Base-by-base conservation (phyloP, 495 filamentous ascomycete genomes). In the Lasiosphaeria ovina region DNA sequence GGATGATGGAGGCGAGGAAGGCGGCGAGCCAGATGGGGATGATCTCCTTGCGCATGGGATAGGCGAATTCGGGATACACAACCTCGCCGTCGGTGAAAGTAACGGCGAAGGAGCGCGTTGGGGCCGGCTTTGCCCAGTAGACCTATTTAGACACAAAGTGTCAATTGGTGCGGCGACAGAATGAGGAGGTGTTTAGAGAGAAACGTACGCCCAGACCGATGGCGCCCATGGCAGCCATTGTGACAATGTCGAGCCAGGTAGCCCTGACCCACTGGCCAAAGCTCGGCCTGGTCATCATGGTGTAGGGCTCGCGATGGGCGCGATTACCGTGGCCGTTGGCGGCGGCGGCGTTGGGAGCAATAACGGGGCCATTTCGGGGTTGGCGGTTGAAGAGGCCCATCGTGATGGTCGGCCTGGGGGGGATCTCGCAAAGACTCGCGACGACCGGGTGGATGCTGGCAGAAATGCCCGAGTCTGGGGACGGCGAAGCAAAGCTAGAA, bases 21-120 rank as follows among this genome's bases (percentile, higher is more conserved):
- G 83, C 86, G 7, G 84, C 80, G 0, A 75, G 68, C 70, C 79
- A 81, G 64, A 86, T 87, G 31, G 87, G 83, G 9, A 89, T 70
- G 62, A 87, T 83, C 69, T 87, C 83, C 44, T 81, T 82, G 62
- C 83, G 79, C 54, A 81, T 66, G 0, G 86, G 86, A 63, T 86
- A 85, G 52, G 85, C 83, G 62, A 87, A 83, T 55, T 84, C 64
- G 0, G 85, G 84, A 61, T 83, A 83, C 47, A 87, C 78, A 12
- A 87, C 70, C 60, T 85, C 77, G 59, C 82, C 81, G 54, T 87
- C 81, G 17, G 76, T 66, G 66, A 84, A 86, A 50, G 73, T 81
- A 31, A 87, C 77, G 2, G 85, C 76, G 65, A 87, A 86, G 34
- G 80, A 82, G 16, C 83, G 77, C 4, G 76, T 75, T 0, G 82